phyloP scores from a whole-genome alignment of 257 asterid species.

The Solanum phureja region DNA sequence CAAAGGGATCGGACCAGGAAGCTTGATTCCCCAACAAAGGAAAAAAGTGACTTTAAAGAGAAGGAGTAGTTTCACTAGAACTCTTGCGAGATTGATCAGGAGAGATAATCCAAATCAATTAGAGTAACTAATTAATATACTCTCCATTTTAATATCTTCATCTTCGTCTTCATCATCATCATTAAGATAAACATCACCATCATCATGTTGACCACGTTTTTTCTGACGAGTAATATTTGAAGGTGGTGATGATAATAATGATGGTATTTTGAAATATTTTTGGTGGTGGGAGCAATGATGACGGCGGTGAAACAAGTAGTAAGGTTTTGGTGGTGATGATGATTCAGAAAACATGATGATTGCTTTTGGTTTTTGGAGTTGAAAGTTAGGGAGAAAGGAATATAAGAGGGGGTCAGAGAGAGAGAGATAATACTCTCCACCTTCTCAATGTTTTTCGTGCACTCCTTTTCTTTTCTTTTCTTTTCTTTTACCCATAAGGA shows the following conservation, averaged over 20 bases:
- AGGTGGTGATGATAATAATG: neutral
- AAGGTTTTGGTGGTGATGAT: neutral
- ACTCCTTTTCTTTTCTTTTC: neutral
- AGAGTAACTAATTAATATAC: neutral
- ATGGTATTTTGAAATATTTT: slow-evolving; percentile 17
- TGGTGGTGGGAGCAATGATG: slow-evolving; percentile 30
- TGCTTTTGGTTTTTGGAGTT: slow-evolving; percentile 17
- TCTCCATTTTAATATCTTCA: neutral
- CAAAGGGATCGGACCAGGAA: slow-evolving; percentile 49
- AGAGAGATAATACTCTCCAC: neutral
- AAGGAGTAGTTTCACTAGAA: neutral
- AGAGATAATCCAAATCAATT: neutral
- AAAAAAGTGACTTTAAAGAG: neutral
- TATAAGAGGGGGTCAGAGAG: neutral
- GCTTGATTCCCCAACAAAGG: slow-evolving; percentile 49
- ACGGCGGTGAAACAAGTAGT: neutral
- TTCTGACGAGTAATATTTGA: neutral
- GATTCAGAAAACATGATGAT: slow-evolving; percentile 20
- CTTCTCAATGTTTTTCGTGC: neutral
- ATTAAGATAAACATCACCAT: neutral
- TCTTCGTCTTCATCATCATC: neutral
- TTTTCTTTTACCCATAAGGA: neutral
- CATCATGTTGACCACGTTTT: neutral
- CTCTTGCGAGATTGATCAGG: neutral
- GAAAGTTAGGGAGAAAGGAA: neutral